Evolutionary conservation across 768 basidiomycete genomes (phyloP).

Genomic region (Tylopilus vinaceipallidus): DNA sequence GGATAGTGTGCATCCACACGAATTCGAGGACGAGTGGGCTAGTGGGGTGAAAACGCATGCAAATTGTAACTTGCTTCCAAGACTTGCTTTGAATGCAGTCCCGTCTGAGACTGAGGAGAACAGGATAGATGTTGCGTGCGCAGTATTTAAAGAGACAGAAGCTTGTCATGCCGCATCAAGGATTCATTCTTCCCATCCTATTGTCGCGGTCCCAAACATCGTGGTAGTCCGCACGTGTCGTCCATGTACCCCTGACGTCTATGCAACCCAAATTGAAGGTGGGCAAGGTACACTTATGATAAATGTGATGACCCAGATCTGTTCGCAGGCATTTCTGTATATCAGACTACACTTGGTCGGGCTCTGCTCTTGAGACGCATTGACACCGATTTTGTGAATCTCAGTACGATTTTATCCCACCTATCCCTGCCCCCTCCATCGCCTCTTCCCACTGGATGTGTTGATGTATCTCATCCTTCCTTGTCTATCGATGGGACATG

Average conservation of each 20-base stretch:
- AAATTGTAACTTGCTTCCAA: slow-evolving; percentile 8
- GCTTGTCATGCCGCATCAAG: slow-evolving; percentile 3
- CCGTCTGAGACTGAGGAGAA: slow-evolving; percentile 3
- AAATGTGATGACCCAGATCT: slow-evolving; percentile 9
- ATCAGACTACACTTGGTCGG: slow-evolving; percentile 61
- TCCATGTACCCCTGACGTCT: slow-evolving; percentile 60
- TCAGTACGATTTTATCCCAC: slow-evolving; percentile 46
- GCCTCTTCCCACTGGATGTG: slow-evolving; percentile 44
- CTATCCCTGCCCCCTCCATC: slow-evolving; percentile 34
- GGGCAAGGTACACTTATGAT: slow-evolving; percentile 16
- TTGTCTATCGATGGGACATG: slow-evolving; percentile 59
- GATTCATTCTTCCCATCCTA: slow-evolving; percentile 1
- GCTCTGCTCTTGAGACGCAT: slow-evolving; percentile 64
- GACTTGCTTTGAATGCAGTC: slow-evolving; percentile 2
- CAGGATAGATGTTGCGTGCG: neutral
- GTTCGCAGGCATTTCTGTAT: slow-evolving; percentile 64
- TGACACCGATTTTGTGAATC: slow-evolving; percentile 77
- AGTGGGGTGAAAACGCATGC: slow-evolving; percentile 12
- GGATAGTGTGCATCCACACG: slow-evolving; percentile 41
- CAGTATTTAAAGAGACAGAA: slow-evolving; percentile 5
- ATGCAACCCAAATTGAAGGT: slow-evolving; percentile 73
- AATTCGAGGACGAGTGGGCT: slow-evolving; percentile 41
- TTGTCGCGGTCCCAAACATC: slow-evolving; percentile 21
- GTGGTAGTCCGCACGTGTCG: slow-evolving; percentile 64
- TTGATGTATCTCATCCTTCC: slow-evolving; percentile 51